Base-by-base conservation (phyloP, 345 rosid species). In the Lepidium africanum region DNA sequence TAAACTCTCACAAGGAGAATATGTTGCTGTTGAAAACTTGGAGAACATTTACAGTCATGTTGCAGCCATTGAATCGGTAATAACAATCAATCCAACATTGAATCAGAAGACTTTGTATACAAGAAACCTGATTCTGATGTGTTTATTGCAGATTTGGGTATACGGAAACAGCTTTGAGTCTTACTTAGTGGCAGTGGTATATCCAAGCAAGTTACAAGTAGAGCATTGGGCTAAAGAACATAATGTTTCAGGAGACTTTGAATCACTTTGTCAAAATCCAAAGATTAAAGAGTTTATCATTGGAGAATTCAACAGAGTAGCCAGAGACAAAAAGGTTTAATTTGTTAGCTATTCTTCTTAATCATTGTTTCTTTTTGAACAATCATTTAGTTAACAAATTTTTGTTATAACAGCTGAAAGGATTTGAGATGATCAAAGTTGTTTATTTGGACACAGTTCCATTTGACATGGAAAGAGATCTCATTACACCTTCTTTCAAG, bases 1-100 rank as follows among this genome's bases (percentile, higher is more conserved):
- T 62, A 94, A 94, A 72, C 96, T 94, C 35, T 91, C 99, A 2
- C 99, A 94, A 80, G 99, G 99, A 72, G 99, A 94, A 71, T 94
- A 94, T 47, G 96, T 94, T 51, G 99, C 99, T 1, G 97, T 89
- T 51, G 99, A 91, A 72, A 89, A 91, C 80, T 77, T 91, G 84
- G 99, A 94, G 83, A 94, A 91, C 67, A 81, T 94, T 52, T 94
- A 79, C 63, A 84, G 80, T 60, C 81, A 76, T 9, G 84, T 76
- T 6, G 74, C 89, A 35, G 86, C 63, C 59, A 79, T 89, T 75
- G 99, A 91, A 66, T 84, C 87, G 78, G 99, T 91, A 84, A 60
- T 4, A 9, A 0, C 27, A 25, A 10, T 7, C 14, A 13, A 32
- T 47, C 27, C 13, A 23, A 11, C 17, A 9, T 5, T 30, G 5